Base-by-base conservation (phyloP, 441 rosid genomes). In the Erodium texanum region DNA sequence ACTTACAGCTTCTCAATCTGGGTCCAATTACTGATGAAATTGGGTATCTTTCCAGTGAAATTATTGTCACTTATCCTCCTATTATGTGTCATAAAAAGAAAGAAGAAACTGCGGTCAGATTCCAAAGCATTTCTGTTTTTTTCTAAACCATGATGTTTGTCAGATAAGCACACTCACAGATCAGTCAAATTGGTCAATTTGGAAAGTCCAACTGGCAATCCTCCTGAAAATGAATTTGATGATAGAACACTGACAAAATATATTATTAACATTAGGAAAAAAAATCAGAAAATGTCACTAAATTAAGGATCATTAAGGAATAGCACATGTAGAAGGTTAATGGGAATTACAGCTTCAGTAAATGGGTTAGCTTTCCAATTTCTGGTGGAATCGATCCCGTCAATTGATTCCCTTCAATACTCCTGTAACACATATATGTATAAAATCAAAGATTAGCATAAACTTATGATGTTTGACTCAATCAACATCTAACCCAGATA, bases 1-100 rank as follows among this genome's bases (percentile, higher is more conserved):
- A 65, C 90, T 84, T 79, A 93, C 98, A 90, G 81, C 82, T 85
- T 93, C 73, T 79, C 65, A 34, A 93, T 74, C 34, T 75, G 65
- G 67, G 79, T 84, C 97, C 87, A 90, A 6, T 84, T 83, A 45
- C 87, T 66, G 69, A 93, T 86, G 71, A 86, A 86, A 70, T 64
- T 80, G 34, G 96, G 98, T 75, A 93, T 76, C 79, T 73, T 69
- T 32, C 98, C 97, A 15, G 85, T 74, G 75, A 93, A 86, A 70
- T 80, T 82, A 68, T 82, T 89, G 76, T 86, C 97, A 72, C 75
- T 88, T 76, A 90, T 78, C 84, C 97, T 86, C 87, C 97, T 93
- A 70, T 22, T 29, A 52, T 52, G 6, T 24, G 62, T 64, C 22
- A 67, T 54, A 76, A 43, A 5, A 59, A 11, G 16, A 59, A 19